phyloP scores from a whole-genome alignment of 345 rosid genomes.

The Arabidopsis arenosa region DNA sequence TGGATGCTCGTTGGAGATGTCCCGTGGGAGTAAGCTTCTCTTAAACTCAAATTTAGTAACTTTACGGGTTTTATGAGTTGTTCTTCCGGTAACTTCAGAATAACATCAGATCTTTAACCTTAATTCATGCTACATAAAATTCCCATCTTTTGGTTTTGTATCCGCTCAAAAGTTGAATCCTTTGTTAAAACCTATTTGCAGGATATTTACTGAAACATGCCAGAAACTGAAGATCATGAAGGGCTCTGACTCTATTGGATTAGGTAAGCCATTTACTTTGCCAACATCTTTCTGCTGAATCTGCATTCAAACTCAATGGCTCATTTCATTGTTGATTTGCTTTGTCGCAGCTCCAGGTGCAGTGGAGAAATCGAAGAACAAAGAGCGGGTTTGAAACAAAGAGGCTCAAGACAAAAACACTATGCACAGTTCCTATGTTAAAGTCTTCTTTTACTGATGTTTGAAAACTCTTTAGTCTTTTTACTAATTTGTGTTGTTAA shows the following conservation, averaged over 20 bases:
- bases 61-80: neutral
- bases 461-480: slow-evolving; percentile 29
- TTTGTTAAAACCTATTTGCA: slow-evolving; percentile 37
- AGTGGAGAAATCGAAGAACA: slow-evolving; percentile 66
- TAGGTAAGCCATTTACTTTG: slow-evolving; percentile 52
- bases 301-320: slow-evolving; percentile 16
- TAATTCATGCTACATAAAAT: neutral
- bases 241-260: slow-evolving; percentile 90
- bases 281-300: neutral
- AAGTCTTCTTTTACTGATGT: slow-evolving; percentile 30
- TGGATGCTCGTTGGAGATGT: slow-evolving; percentile 99
- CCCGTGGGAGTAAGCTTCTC: slow-evolving; percentile 90
- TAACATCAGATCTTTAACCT: neutral
- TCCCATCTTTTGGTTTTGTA: neutral
- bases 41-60: neutral
- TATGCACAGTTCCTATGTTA: slow-evolving; percentile 42
- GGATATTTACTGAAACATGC: slow-evolving; percentile 90
- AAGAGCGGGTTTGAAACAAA: slow-evolving; percentile 32
- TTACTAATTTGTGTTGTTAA: slow-evolving; percentile 36
- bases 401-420: slow-evolving; percentile 19
- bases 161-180: neutral
- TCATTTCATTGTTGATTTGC: neutral
- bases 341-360: slow-evolving; percentile 63
- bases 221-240: slow-evolving; percentile 91
- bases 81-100: neutral